Evolutionary conservation across 495 filamentous ascomycete species (phyloP).

Genomic region (Tirmania nivea): DNA sequence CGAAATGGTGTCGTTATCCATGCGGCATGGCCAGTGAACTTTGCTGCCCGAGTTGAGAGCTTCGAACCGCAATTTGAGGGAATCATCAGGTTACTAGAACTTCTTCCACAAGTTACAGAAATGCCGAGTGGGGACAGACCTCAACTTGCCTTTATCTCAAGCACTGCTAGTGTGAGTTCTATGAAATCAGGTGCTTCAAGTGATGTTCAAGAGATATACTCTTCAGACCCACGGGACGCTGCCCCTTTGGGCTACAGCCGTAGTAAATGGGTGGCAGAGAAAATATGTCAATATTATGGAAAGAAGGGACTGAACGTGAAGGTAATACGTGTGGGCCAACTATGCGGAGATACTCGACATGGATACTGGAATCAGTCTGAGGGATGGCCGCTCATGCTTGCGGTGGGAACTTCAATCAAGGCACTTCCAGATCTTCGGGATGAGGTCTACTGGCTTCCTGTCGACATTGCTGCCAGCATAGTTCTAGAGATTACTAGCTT

Average conservation of each 20-base stretch:
- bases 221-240: conserved; percentile 27
- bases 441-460: conserved; percentile 33
- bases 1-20: conserved; percentile 33
- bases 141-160: conserved; percentile 38
- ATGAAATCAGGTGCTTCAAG: conserved; percentile 3
- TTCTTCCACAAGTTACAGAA: conserved; percentile 18
- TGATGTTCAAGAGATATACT: conserved; percentile 29
- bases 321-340: conserved; percentile 37
- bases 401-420: conserved; percentile 24
- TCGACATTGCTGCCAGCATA: conserved; percentile 32
- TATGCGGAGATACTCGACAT: conserved; percentile 29
- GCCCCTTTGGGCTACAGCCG: conserved; percentile 37
- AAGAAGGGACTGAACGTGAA: conserved; percentile 18
- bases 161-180: conserved; percentile 29
- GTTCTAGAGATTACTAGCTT: conserved; percentile 22
- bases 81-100: conserved; percentile 27
- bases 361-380: conserved; percentile 44
- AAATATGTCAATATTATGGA: conserved; percentile 23
- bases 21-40: conserved; percentile 47
- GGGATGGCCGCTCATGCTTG: conserved; percentile 40
- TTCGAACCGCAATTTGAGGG: conserved; percentile 32
- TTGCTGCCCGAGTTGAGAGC: conserved; percentile 30
- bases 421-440: conserved; percentile 29
- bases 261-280: conserved; percentile 42
- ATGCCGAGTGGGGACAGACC: conserved; percentile 6